Evolutionary conservation across 805 yeast species (phyloP), one percentile per base, ranked within the genome.

Genomic region (Candida orba): DNA sequence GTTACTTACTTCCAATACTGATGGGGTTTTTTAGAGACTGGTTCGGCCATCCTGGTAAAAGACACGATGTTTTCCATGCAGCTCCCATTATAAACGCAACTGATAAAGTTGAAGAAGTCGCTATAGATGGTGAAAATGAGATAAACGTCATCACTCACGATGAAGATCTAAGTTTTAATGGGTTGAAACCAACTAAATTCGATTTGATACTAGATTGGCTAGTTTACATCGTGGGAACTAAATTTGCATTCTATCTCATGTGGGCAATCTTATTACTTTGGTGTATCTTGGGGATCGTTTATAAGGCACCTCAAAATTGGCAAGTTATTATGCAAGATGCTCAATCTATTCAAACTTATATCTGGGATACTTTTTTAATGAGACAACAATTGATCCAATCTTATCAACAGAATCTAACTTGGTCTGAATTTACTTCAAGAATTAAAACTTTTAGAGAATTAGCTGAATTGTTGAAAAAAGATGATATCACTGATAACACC

Each of bases 371-470:
- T 4, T 43, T 43, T 15, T 33, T 43, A 27, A 43, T 43, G 46
- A 43, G 46, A 43, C 46, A 43, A 31, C 46, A 43, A 18, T 38
- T 43, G 39, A 34, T 43, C 32, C 46, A 43, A 35, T 43, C 46
- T 3, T 43, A 39, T 18, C 42, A 43, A 18, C 46, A 43, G 12
- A 43, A 39, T 40, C 12, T 43, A 15, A 39, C 39, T 18, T 43
- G 46, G 46, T 38, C 42, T 5, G 46, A 43, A 29, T 39, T 43
- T 13, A 43, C 42, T 35, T 43, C 46, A 12, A 37, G 46, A 24
- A 43, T 32, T 4, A 22, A 42, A 6, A 43, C 46, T 7, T 43
- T 43, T 34, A 39, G 36, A 17, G 33, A 42, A 17, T 27, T 43
- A 14, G 20, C 39, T 10, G 42, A 41, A 14, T 7, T 17, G 13